phyloP scores from a whole-genome alignment of 2,329 filamentous ascomycete species.

The Botrytis elliptica region DNA sequence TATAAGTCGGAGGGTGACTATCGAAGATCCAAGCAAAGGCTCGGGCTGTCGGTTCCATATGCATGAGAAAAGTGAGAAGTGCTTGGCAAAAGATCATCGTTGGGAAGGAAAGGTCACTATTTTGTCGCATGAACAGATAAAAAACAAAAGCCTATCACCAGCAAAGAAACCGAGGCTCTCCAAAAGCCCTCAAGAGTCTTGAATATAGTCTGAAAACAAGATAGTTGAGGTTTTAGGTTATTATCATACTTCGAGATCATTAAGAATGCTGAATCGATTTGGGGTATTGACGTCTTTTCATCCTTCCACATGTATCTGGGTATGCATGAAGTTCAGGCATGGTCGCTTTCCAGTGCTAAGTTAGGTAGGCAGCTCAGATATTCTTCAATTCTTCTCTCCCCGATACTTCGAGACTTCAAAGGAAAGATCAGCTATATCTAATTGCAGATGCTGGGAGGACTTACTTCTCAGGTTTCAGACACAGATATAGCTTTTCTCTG shows the following conservation, averaged over 20 bases:
- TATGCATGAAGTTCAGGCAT: not conserved
- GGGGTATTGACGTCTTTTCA: too few species aligned
- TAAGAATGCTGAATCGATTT: not conserved
- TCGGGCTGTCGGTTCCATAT: not conserved
- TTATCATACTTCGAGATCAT: too few species aligned
- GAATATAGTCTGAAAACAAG: too few species aligned
- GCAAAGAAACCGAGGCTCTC: not conserved
- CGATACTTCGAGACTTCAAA: not conserved
- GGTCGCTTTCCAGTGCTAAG: too few species aligned
- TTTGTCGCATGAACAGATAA: too few species aligned
- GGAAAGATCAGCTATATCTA: not conserved
- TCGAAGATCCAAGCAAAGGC: not conserved
- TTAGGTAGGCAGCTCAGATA: not conserved
- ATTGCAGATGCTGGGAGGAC: not conserved
- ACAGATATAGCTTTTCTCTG: not conserved
- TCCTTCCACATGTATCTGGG: too few species aligned
- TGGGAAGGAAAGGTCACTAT: not conserved
- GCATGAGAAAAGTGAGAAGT: not conserved
- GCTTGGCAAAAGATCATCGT: not conserved
- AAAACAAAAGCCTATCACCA: too few species aligned
- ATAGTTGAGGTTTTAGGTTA: too few species aligned
- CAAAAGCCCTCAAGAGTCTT: too few species aligned
- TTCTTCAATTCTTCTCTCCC: not conserved
- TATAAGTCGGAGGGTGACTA: fast-evolving
- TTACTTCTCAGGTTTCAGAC: too few species aligned